Conservation (phyloP, 2,329 filamentous ascomycete genomes). For the Ambrosiella cleistominuta region DNA sequence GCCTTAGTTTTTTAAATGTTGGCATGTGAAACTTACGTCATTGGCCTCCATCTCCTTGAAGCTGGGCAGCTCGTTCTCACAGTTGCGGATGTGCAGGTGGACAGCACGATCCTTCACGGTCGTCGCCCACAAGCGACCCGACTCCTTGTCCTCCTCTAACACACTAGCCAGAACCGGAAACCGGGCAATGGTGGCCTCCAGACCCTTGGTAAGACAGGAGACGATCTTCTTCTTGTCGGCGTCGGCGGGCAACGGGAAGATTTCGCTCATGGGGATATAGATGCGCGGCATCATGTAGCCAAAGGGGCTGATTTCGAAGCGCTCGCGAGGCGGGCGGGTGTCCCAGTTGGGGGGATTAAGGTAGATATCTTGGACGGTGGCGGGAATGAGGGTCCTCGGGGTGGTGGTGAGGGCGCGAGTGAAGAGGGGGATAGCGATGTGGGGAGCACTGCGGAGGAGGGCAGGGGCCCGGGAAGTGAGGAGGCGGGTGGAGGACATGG, state of each 20-base stretch:
- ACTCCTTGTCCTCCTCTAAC: background rate
- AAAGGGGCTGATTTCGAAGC: conserved; percentile 6
- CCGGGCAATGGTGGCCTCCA: background rate
- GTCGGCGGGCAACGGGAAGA: conserved; percentile 1
- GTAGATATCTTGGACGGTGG: background rate
- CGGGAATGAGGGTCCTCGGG: background rate
- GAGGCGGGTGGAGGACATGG: background rate
- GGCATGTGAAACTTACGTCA: conserved; percentile 4
- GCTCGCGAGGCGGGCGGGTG: background rate
- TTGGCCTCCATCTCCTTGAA: conserved; percentile 6
- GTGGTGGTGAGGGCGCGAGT: background rate
- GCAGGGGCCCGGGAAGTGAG: background rate
- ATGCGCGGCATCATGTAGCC: conserved; percentile 8
- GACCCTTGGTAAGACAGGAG: background rate
- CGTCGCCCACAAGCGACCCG: background rate
- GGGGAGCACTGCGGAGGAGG: background rate
- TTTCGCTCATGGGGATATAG: background rate
- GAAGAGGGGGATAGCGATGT: background rate
- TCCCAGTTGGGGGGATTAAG: conserved; percentile 5
- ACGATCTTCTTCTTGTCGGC: conserved; percentile 1
- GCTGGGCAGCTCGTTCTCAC: background rate
- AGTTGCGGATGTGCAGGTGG: background rate
- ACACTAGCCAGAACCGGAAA: conserved; percentile 1
- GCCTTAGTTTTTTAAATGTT: background rate
- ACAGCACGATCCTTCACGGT: background rate